Evolutionary conservation across 306 rosid genomes (phyloP).

Genomic region (Quercus alba): DNA sequence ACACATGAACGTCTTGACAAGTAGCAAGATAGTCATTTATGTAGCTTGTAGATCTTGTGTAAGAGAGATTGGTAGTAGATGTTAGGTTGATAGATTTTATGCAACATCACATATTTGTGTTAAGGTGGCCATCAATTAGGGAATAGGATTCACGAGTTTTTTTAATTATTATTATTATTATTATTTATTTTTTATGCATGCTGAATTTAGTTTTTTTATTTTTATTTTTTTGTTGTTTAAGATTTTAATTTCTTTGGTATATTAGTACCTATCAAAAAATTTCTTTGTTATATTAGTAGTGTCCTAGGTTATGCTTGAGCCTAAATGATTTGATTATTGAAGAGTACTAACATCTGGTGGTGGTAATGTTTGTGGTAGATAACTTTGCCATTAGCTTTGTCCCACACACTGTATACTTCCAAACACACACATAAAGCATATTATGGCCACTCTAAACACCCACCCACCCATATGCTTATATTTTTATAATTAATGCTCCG

Average conservation of each 20-base stretch:
- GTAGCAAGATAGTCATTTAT: slow-evolving; percentile 12
- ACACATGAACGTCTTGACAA: not conserved
- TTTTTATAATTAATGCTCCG: not conserved
- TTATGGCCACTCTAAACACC: not conserved
- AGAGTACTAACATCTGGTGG: not conserved
- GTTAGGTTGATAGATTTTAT: not conserved
- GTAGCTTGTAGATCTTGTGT: slow-evolving; percentile 17
- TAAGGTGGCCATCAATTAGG: not conserved
- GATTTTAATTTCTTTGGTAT: not conserved
- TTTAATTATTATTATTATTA: too few relatives aligned
- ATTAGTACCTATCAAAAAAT: too few relatives aligned
- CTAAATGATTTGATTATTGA: not conserved
- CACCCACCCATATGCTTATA: not conserved
- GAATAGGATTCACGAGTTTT: not conserved
- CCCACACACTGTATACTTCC: not conserved
- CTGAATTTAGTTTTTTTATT: not conserved
- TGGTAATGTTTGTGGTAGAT: not conserved
- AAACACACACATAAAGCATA: not conserved
- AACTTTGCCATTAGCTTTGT: not conserved
- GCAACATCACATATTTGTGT: not conserved
- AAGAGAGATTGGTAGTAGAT: slow-evolving; percentile 3
- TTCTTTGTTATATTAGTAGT: not conserved
- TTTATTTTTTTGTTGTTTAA: not conserved
- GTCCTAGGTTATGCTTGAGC: not conserved
- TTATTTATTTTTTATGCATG: not conserved